Evolutionary conservation across 2,329 filamentous ascomycete species (phyloP), one percentile per base, ranked within the genome.

Genomic region (Septoria linicola): DNA sequence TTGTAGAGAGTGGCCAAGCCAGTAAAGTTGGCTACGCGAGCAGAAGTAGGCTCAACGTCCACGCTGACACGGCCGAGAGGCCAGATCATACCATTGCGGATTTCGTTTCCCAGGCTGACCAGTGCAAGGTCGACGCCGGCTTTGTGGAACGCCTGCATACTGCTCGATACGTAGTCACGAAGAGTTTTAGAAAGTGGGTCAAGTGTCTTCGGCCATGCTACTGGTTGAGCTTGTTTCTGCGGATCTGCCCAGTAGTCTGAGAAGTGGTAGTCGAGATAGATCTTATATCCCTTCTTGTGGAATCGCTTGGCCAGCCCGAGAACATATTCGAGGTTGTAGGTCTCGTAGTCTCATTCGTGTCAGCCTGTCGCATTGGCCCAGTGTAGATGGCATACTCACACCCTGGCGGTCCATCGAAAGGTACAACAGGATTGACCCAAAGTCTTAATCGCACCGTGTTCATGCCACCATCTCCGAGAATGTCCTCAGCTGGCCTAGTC

Each of bases 81-180:
- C 68, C 68, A 72, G 11, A 72, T 57, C 63, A 71, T 69, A 8
- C 70, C 70, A 50, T 69, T 54, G 11, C 67, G 56, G 52, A 72
- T 66, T 57, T 72, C 70, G 51, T 72, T 72, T 41, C 70, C 70
- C 6, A 72, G 61, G 14, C 60, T 72, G 6, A 77, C 73, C 41
- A 75, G 66, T 16, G 65, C 66, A 21, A 74, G 66, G 32, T 69
- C 61, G 25, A 77, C 70, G 19, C 68, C 65, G 21, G 67, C 68
- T 23, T 63, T 54, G 44, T 68, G 62, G 63, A 75, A 76, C 1
- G 69, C 65, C 41, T 72, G 54, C 49, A 77, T 59, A 6, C 67
- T 70, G 32, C 58, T 59, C 11, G 60, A 57, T 52, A 71, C 70
- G 57, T 71, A 72, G 7, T 59, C 32, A 20, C 67, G 64, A 2